Percentiles rank a stretch among this genome's conserved stretches.
These are phyloP conservation scores for Teratosphaeria gauchensis DNA, from an alignment of 2,329 filamentous ascomycete species.

Conservation along the genomic window DNA sequence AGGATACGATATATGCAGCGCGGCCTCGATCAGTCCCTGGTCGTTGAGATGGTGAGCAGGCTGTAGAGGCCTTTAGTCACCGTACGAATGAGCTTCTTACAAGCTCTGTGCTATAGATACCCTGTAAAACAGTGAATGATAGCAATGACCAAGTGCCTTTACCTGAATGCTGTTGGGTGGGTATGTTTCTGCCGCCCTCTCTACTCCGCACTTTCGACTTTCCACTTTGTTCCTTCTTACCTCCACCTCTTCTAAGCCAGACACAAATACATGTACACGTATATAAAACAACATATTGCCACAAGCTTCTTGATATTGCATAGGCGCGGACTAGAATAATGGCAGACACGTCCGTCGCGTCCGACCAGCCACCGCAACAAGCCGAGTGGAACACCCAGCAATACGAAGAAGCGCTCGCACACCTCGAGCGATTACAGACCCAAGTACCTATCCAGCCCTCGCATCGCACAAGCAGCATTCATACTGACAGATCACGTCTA, in stretches of 20 bases:
- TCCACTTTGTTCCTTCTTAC: background rate
- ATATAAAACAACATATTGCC: background rate
- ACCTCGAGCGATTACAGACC: constrained; percentile 34
- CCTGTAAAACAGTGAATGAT: background rate
- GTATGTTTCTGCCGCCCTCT: background rate
- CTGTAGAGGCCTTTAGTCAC: background rate
- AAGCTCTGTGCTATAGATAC: background rate
- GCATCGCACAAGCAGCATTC: background rate
- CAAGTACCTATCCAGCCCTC: constrained; percentile 23
- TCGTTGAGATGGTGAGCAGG: background rate
- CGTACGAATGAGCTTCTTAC: background rate
- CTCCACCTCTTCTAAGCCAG: background rate
- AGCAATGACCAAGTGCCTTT: background rate
- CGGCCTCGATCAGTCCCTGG: background rate
- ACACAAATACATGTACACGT: too few species aligned
- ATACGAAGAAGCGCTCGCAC: constrained; percentile 32
- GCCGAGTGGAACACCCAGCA: constrained; percentile 11
- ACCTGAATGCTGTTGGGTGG: background rate
- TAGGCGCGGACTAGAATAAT: background rate
- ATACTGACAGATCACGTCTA: constrained; percentile 13
- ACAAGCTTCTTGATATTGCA: too few species aligned
- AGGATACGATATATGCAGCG: background rate
- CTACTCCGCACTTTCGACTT: background rate
- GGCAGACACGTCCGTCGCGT: background rate
- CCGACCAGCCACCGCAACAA: background rate